phyloP scores from a whole-genome alignment of 371 early-diverging fungal species.

The Mycotypha africana region DNA sequence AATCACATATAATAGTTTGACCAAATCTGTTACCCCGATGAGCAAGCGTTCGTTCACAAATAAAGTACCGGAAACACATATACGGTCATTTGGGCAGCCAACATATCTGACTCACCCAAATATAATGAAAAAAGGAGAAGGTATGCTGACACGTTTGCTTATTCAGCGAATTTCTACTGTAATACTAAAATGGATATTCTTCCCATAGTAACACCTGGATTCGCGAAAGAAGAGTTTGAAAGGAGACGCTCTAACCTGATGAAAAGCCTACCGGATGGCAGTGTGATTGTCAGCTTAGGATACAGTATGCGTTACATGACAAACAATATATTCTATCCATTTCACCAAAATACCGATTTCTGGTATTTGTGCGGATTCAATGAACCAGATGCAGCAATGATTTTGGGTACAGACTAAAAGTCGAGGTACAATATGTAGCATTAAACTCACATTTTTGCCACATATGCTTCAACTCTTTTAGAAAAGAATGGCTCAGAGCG shows the following conservation, averaged over 20 bases:
- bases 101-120: conserved; percentile 67
- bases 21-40: too few species aligned
- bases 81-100: conserved; percentile 71
- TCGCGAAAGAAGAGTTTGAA: conserved; percentile 68
- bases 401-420: conserved; percentile 54
- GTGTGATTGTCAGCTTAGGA: conserved; percentile 71
- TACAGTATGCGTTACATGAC: conserved; percentile 81
- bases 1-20: too few species aligned
- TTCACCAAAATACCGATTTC: conserved; percentile 90
- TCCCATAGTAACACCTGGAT: conserved; percentile 71
- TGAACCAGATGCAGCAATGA: conserved; percentile 80
- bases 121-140: conserved; percentile 65
- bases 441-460: too few species aligned
- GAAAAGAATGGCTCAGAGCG: conserved; percentile 51
- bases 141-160: conserved; percentile 25
- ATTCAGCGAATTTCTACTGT: background rate
- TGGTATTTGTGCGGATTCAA: conserved; percentile 86
- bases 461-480: too few species aligned
- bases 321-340: conserved; percentile 93
- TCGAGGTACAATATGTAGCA: background rate
- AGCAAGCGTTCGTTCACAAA: conserved; percentile 28
- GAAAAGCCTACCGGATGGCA: conserved; percentile 54
- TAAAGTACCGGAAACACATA: conserved; percentile 33
- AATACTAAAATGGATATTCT: background rate
- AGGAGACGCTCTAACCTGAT: conserved; percentile 66